Evolutionary conservation across 495 filamentous ascomycete species (phyloP).

Genomic region (Penicillium longicatenatum): DNA sequence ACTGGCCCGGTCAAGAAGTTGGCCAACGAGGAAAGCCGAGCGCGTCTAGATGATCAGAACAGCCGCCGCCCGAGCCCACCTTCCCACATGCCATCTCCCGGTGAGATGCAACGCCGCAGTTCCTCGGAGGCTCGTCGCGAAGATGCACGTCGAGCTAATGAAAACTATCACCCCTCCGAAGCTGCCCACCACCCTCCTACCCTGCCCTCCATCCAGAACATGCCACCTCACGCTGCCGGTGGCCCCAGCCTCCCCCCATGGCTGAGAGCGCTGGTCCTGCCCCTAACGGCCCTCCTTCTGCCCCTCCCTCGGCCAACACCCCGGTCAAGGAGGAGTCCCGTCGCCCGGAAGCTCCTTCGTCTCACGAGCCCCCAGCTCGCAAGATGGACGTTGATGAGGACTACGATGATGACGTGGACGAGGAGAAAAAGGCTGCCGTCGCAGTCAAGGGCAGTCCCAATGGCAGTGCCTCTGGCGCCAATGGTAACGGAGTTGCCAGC

Average conservation of each 20-base stretch:
- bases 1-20: slow-evolving; percentile 72
- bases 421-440: slow-evolving; percentile 66
- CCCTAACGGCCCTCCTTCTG: slow-evolving; percentile 62
- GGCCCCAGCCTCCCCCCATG: slow-evolving; percentile 58
- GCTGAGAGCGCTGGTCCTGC: slow-evolving; percentile 53
- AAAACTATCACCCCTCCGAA: slow-evolving; percentile 86
- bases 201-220: slow-evolving; percentile 70
- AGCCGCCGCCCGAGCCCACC: slow-evolving; percentile 73
- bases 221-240: slow-evolving; percentile 57
- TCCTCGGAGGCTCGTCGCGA: slow-evolving; percentile 75
- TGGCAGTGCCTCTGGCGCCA: slow-evolving; percentile 39
- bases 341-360: slow-evolving; percentile 57
- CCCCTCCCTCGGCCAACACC: slow-evolving; percentile 44
- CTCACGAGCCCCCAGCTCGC: slow-evolving; percentile 78
- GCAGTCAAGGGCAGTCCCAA: slow-evolving; percentile 48
- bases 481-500: slow-evolving; percentile 33
- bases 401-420: slow-evolving; percentile 85
- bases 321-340: slow-evolving; percentile 48
- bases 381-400: slow-evolving; percentile 98
- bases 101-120: slow-evolving; percentile 70
- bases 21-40: slow-evolving; percentile 82
- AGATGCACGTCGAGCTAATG: slow-evolving; percentile 68
- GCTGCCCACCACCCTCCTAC: slow-evolving; percentile 83
- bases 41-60: slow-evolving; percentile 80
- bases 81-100: slow-evolving; percentile 60